Evolutionary conservation across 2,329 filamentous ascomycete genomes (phyloP).

Genomic region (Fusarium caatingaense): DNA sequence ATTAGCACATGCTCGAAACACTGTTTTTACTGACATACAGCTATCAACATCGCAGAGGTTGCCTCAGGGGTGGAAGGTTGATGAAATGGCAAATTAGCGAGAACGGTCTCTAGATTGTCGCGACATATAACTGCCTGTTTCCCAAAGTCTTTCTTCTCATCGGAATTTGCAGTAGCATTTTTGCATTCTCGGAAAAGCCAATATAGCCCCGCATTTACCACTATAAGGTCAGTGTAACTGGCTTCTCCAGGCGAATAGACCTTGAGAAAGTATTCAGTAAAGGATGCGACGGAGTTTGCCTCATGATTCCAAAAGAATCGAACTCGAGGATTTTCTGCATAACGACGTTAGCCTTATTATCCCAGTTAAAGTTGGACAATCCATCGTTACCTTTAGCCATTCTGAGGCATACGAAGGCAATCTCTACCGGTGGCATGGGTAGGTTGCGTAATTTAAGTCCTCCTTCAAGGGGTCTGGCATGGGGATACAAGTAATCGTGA

Average conservation of each 20-base stretch:
- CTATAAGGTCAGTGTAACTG: neutral
- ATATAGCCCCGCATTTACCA: neutral
- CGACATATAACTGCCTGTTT: constrained; percentile 39
- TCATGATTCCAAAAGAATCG: neutral
- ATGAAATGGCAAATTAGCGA: constrained; percentile 46
- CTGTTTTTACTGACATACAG: neutral
- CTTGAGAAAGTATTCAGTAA: neutral
- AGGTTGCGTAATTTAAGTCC: neutral
- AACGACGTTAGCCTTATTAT: neutral
- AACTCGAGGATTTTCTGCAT: neutral
- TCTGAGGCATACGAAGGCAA: neutral
- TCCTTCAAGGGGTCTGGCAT: neutral
- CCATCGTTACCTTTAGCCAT: neutral
- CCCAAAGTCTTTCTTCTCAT: constrained; percentile 35
- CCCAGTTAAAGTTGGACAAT: fast-evolving
- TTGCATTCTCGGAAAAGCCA: neutral
- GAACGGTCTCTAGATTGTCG: constrained; percentile 46
- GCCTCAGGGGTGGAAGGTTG: constrained; percentile 43
- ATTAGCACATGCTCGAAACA: neutral
- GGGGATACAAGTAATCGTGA: neutral
- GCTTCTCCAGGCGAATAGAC: neutral
- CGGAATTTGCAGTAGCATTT: neutral
- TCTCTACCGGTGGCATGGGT: neutral
- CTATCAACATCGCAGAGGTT: constrained; percentile 26
- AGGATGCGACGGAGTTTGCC: neutral